These are phyloP conservation scores for Rhododendron griersonianum DNA, from an alignment of 148 eudicot species.

Conservation along the genomic window DNA sequence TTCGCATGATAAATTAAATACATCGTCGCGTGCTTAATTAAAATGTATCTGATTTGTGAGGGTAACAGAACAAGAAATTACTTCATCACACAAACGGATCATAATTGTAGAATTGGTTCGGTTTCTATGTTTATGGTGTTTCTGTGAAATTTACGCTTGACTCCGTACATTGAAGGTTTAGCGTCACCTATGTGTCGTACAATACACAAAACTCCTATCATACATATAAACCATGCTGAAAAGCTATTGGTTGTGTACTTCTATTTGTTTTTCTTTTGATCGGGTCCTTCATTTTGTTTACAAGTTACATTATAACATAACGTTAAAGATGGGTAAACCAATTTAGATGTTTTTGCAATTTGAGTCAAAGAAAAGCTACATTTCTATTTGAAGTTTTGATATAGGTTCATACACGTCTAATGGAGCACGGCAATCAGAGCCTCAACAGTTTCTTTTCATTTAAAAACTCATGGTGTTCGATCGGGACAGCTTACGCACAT, in stretches of 20 bases:
- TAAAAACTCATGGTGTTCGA: neutral
- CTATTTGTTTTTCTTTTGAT: too few relatives aligned
- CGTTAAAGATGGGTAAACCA: neutral
- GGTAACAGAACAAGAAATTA: too few relatives aligned
- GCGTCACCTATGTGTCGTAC: neutral
- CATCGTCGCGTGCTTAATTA: neutral
- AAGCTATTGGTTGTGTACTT: neutral
- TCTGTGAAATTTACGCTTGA: neutral
- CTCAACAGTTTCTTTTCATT: neutral
- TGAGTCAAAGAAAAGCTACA: neutral
- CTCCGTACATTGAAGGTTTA: neutral
- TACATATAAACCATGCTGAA: neutral
- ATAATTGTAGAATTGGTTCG: neutral
- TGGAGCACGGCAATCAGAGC: neutral
- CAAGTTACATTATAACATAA: neutral
- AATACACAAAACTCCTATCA: neutral
- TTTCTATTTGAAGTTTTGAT: neutral
- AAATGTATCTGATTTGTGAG: neutral
- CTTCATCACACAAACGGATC: neutral
- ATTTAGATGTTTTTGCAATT: neutral
- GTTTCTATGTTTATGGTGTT: neutral
- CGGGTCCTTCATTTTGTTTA: neutral
- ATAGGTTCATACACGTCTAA: neutral
- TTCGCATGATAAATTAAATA: neutral
- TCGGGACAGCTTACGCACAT: neutral